A percentile compares a stretch with the other conserved stretches of the same genome.
Conservation (phyloP, 164 flowering plant species). For the Tetracentron sinense region DNA sequence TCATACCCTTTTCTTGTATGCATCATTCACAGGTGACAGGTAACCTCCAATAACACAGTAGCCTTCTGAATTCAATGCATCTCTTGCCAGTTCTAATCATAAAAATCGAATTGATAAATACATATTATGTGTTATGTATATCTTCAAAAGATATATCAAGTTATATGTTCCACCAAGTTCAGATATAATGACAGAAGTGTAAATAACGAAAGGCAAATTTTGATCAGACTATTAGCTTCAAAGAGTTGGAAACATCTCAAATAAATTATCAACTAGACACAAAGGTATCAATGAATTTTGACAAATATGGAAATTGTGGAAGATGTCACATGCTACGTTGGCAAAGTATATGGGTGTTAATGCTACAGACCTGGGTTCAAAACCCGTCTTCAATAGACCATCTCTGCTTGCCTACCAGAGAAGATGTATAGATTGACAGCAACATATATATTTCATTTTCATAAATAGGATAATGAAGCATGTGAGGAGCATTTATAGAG, state of each 20-base stretch:
- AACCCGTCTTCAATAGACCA: no score
- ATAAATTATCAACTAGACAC: not conserved
- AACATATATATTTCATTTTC: no score
- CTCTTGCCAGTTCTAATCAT: slow-evolving; percentile 83
- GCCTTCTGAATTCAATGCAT: slow-evolving; percentile 66
- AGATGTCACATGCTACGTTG: not conserved
- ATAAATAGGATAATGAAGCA: no score
- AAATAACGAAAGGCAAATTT: not conserved
- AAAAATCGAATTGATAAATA: slow-evolving; percentile 7
- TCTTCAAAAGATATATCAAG: not conserved
- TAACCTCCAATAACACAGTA: slow-evolving; percentile 76
- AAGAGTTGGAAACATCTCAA: no score
- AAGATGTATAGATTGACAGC: no score
- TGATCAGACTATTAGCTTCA: not conserved
- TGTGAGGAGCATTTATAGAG: no score
- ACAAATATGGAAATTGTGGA: not conserved
- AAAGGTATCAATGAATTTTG: no score
- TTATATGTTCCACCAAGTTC: not conserved
- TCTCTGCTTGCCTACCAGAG: no score
- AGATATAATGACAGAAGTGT: not conserved
- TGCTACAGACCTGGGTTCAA: no score
- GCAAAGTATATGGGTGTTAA: not conserved
- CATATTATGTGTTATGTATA: not conserved
- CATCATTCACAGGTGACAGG: slow-evolving; percentile 93
- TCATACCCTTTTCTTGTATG: slow-evolving; percentile 76